Base-by-base conservation (phyloP, 768 basidiomycete genomes). In the Boletales sp. region DNA sequence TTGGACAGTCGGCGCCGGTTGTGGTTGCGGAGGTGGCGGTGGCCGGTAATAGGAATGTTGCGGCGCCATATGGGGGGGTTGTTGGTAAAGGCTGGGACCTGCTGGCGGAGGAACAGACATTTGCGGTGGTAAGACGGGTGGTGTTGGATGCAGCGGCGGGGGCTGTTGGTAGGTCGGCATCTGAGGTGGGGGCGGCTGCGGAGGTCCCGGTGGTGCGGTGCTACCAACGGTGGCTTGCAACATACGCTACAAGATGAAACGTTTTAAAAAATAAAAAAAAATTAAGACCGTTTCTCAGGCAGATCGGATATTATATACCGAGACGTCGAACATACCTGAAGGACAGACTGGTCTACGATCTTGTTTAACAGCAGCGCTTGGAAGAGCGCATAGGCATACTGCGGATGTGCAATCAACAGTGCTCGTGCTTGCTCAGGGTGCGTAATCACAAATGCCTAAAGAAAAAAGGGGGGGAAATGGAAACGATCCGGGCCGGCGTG, bases 301-400 rank as follows among this genome's bases (percentile, higher is more conserved):
- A 36, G 44, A 39, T 44, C 51, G 50, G 51, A 17, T 17, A 34
- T 25, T 21, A 15, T 37, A 46, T 34, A 50, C 55, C 61, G 53
- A 8, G 17, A 25, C n/a, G 34, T 40, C 47, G 30, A n/a, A 50
- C 54, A 33, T 76, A 57, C 90, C 86, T 90, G 82, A 3, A 99
- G 75, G 42, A 96, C 83, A 5, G 82, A 80, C 3, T 89, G 80
- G 57, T 97, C 94, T 36, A 98, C 90, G 15, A 98, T 90, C 60
- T 94, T 90, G 78, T 94, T 91, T 42, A 97, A 72, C 9, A 98
- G 73, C 55, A 99, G 79, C 0, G 91, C 88, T 70, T 97, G 94
- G 75, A 98, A 96, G 13, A 98, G 77, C 5, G 96, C 96, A 66
- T 97, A 98, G 2, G 93, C 87, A 5, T 96, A 79, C 70, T 98